Base-by-base conservation (phyloP, 169 alveolate species). In the Cryptosporidium andersoni region DNA sequence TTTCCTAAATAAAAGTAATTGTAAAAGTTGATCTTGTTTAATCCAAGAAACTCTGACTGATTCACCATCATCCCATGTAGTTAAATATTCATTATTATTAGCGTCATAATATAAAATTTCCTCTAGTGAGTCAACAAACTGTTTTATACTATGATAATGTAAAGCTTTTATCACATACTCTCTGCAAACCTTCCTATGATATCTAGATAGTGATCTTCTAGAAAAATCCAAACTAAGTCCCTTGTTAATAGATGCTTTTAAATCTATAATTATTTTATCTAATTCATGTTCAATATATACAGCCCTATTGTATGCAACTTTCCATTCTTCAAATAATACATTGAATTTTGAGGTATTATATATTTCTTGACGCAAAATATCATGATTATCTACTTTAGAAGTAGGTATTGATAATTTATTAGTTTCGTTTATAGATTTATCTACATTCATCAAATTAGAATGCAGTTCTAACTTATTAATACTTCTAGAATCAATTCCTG, bases 21-120 rank as follows among this genome's bases (percentile, higher is more conserved):
- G 85, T 6, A 74, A 47, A n/a, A 74, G 68, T 52, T 74, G 85
- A 9, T 74, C 85, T 42, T 74, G 85, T 34, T 49, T 53, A 43
- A 74, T 58, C 85, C 85, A 74, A n/a, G 85, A 56, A 40, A 68
- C 85, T 42, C 85, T 74, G 0, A 74, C 85, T 11, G 85, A 66
- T 51, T 74, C 85, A 0, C 85, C 85, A 25, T 74, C 85, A 47
- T 74, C 85, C 85, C 85, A 74, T 16, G 85, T 74, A 12, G 85
- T 74, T 40, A 74, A 74, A 42, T 74, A 74, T 25, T 5, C 25
- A 11, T 64, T 64, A 45, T 62, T 40, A 2, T 55, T 48, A 47
- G 64, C 56, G 51, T 74, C 85, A 74, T 58, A 74, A 16, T 74
- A 74, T 14, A 74, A 48, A 58, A 74, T 68, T 63, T 74, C 85